Conservation (phyloP, 108 stramenopile genomes). For the Cylindrotheca fusiformis region DNA sequence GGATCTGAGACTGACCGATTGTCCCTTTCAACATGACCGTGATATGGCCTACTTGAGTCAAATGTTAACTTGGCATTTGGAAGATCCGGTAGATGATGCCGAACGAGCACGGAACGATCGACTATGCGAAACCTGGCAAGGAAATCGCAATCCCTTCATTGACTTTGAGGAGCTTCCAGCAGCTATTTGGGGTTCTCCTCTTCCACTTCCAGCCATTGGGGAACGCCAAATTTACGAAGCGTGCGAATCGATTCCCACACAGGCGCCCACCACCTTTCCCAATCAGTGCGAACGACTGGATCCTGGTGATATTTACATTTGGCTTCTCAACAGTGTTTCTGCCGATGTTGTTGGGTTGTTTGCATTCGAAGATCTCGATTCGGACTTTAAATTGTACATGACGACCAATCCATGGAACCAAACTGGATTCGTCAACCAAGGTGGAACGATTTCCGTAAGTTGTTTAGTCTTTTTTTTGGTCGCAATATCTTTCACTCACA, state of each 20-base stretch:
- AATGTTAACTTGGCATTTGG: slow-evolving; percentile 72
- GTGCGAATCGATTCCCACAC: slow-evolving; percentile 21
- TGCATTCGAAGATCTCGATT: slow-evolving; percentile 33
- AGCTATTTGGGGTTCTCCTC: slow-evolving; percentile 8
- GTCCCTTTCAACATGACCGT: slow-evolving; percentile 24
- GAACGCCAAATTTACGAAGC: slow-evolving; percentile 25
- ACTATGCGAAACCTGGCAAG: slow-evolving; percentile 70
- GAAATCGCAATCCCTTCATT: slow-evolving; percentile 87
- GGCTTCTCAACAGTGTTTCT: slow-evolving; percentile 17
- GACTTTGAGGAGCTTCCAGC: slow-evolving; percentile 64
- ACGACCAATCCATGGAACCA: slow-evolving; percentile 54
- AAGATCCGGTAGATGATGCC: slow-evolving; percentile 63
- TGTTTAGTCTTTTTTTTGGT: background rate
- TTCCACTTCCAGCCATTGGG: slow-evolving; percentile 16
- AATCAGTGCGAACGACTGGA: slow-evolving; percentile 22
- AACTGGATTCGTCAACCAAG: slow-evolving; percentile 18
- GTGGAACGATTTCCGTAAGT: slow-evolving; percentile 34
- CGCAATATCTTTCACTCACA: background rate
- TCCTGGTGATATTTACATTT: slow-evolving; percentile 35
- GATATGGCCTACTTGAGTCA: slow-evolving; percentile 60
- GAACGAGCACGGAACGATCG: slow-evolving; percentile 62
- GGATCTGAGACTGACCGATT: slow-evolving; percentile 41
- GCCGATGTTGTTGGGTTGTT: slow-evolving; percentile 33
- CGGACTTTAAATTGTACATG: slow-evolving; percentile 29
- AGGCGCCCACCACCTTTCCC: slow-evolving; percentile 20